Percentiles rank a stretch among this genome's conserved stretches.
Conservation (phyloP, 352 stramenopile genomes). For the Phytophthora litchii region DNA sequence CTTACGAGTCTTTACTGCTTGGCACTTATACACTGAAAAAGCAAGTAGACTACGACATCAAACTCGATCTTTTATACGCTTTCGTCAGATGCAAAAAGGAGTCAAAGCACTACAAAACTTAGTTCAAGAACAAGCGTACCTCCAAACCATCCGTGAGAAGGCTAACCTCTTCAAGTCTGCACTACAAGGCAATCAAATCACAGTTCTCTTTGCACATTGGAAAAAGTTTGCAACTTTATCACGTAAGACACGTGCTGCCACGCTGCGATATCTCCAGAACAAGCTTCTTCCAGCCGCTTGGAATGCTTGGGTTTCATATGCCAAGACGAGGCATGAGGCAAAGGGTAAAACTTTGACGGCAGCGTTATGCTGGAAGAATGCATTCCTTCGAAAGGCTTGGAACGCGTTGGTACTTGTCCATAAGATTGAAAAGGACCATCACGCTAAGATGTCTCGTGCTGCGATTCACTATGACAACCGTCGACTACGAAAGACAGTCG, state of each 20-base stretch:
- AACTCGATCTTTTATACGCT: slow-evolving; percentile 23
- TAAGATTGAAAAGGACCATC: slow-evolving; percentile 1
- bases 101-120: slow-evolving; percentile 24
- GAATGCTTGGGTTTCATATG: slow-evolving; percentile 28
- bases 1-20: slow-evolving; percentile 22
- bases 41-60: slow-evolving; percentile 7
- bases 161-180: slow-evolving; percentile 29
- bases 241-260: slow-evolving; percentile 30
- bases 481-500: slow-evolving; percentile 11
- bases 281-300: slow-evolving; percentile 39
- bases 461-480: slow-evolving; percentile 14
- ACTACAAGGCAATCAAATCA: slow-evolving; percentile 18
- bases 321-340: not conserved
- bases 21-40: slow-evolving; percentile 22
- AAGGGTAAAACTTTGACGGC: slow-evolving; percentile 6
- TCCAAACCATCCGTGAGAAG: slow-evolving; percentile 12
- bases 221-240: slow-evolving; percentile 11
- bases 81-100: slow-evolving; percentile 27
- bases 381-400: slow-evolving; percentile 34
- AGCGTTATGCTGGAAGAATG: slow-evolving; percentile 27
- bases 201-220: slow-evolving; percentile 35
- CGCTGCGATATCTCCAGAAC: slow-evolving; percentile 28
- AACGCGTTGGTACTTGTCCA: slow-evolving; percentile 24
- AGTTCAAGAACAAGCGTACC: slow-evolving; percentile 6
- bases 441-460: slow-evolving; percentile 4